Evolutionary conservation across 345 rosid genomes (phyloP), one percentile per base, ranked within the genome.

Genomic region (Turritis glabra): DNA sequence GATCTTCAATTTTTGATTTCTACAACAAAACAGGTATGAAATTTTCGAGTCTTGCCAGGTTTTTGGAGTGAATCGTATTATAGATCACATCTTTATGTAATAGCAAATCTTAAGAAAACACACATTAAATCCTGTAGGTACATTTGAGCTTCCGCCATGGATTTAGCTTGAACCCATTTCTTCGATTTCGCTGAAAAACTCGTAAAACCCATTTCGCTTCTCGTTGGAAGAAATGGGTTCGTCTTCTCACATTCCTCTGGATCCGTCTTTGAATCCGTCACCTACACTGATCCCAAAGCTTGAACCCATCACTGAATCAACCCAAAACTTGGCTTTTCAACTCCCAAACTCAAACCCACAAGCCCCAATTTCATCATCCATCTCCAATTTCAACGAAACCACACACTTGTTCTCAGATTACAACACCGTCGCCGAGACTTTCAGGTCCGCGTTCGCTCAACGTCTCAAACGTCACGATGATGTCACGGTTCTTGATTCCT

Each of bases 371-470:
- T 32, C 65, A 6, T n/a, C 27, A 10, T 14, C 67, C 7, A 3
- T 26, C 21, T 38, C 11, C 19, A 8, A 14, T 59, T 37, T 59
- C 17, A 17, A 46, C 51, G 21, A 60, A 60, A 6, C 4, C 32
- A 8, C 48, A 38, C 76, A 76, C 56, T 73, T 85, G 26, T 82
- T 48, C 80, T 82, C 87, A 13, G 94, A 88, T 23, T 93, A 62
- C 73, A 40, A 57, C 70, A 83, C 85, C 62, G 71, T 86, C 60
- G 73, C 92, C 9, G 83, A 84, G 64, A 88, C 87, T 41, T 84
- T 86, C 80, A 85, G 85, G 17, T 43, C 90, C 0, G 94, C 88
- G 8, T 85, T 90, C 69, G 80, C 89, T 12, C 56, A 85, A 22
- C 84, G 82, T 13, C 23, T 85, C 2, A 62, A 70, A 35, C 77